Evolutionary conservation across 371 early-diverging fungal species (phyloP), one percentile per base, ranked within the genome.

Genomic region (Haplosporangium sp.): DNA sequence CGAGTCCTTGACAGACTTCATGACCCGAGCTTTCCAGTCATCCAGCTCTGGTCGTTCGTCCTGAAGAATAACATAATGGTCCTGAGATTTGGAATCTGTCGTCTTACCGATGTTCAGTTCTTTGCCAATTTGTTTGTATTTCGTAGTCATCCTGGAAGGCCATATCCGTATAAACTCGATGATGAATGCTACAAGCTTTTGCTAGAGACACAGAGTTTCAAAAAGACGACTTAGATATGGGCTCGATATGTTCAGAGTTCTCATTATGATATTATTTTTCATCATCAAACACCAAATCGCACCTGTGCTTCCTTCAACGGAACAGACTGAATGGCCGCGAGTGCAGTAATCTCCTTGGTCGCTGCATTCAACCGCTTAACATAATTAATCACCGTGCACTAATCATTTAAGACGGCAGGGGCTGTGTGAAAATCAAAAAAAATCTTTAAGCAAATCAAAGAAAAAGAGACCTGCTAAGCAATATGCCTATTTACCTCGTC

Each of bases 121-220:
- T n/a, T 73, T 72, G 54, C 66, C 64, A 5, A 79, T 54, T 36
- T 79, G 80, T 40, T 64, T 67, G 59, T 73, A 73, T 29, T 79
- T 79, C 48, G 80, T 68, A 5, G 51, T 59, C 65, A 79, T 45
- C 20, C 55, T 67, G 10, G 68, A 64, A 0, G 80, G 80, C 73
- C 73, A 79, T 29, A 79, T 79, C 36, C 80, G 59, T 41, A 79
- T 43, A 62, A 79, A 79, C 55, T 79, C 73, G 20, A 79, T 79
- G 20, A 79, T 73, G 36, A 79, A 79, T 14, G 73, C 62, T 6
- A 73, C 73, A 18, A 79, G 36, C 51, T 68, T 68, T 73, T 79
- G 80, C 67, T 74, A 58, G 0, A 55, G 2, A 18, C 20, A 3
- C 18, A 45, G 41, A 1, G 16, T 1, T 18, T 20, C 10, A 13